Base-by-base conservation (phyloP, 1,139 yeast genomes). In the Pichia inconspicua region DNA sequence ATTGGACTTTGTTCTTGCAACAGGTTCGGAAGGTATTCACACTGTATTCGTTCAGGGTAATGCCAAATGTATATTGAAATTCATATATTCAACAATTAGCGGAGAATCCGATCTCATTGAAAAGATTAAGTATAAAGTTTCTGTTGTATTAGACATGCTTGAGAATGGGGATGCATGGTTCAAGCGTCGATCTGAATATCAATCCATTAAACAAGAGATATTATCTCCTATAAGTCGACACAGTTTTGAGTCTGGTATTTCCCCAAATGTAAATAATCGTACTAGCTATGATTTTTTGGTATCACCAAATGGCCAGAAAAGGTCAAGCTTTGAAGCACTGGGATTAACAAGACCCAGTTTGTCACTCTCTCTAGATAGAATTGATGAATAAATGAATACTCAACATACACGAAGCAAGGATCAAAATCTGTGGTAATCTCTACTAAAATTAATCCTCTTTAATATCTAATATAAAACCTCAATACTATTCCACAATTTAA, bases 171-270 rank as follows among this genome's bases (percentile, higher is more conserved):
- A 41, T 4, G 37, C 28, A 25, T 43, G 46, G 44, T 17, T 11
- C 8, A 9, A n/a, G 14, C 39, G 43, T 30, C 19, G 49, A 10
- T 22, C n/a, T 8, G 46, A 47, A 25, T 47, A 47, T 37, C 30
- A 40, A 11, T 38, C 45, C 1, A 47, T 47, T n/a, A 30, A 37
- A 14, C 34, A 47, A 11, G 50, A 47, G 19, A 44, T 47, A 11
- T 40, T 41, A 10, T 25, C 42, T 10, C 50, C 50, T 11, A 31
- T 45, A n/a, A 30, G 45, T 15, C 41, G 50, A n/a, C 44, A 39
- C 19, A 47, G 50, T 25, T 47, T 47, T 30, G 50, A 47, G n/a
- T 11, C 36, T 10, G 17, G 25, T 7, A 11, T 28, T n/a, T 37
- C 40, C 12, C 40, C 40, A 17, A 27, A 7, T 34, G 3, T 40